Conservation (phyloP, 352 stramenopile species). For the Pythium phragmitis region DNA sequence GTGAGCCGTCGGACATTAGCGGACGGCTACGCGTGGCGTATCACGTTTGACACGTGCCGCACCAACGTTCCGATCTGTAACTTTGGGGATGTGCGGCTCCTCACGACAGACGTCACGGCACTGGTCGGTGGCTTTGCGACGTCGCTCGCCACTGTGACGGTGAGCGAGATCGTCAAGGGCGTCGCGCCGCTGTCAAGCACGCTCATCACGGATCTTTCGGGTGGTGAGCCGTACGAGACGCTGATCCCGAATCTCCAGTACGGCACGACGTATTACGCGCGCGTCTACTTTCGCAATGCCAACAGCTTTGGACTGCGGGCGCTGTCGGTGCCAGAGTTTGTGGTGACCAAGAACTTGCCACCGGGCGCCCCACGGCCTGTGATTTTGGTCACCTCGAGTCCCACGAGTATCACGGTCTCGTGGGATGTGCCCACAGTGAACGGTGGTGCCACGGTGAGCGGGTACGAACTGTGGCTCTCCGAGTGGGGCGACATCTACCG, state of each 20-base stretch:
- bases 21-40: constrained; percentile 87
- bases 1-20: constrained; percentile 56
- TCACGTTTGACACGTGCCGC: constrained; percentile 88
- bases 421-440: constrained; percentile 91
- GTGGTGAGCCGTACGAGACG: constrained; percentile 65
- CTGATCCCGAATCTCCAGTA: constrained; percentile 71
- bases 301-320: constrained; percentile 79
- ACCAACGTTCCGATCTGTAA: constrained; percentile 87
- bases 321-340: constrained; percentile 70
- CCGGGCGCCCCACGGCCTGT: constrained; percentile 86
- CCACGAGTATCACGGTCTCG: constrained; percentile 89
- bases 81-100: constrained; percentile 74
- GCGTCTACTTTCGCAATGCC: constrained; percentile 88
- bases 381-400: constrained; percentile 85
- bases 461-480: constrained; percentile 96
- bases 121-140: constrained; percentile 43
- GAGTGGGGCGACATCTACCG: constrained; percentile 89
- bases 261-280: constrained; percentile 89
- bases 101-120: constrained; percentile 45
- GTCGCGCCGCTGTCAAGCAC: constrained; percentile 39
- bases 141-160: constrained; percentile 40
- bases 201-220: constrained; percentile 77
- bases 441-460: constrained; percentile 89
- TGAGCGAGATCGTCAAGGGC: constrained; percentile 58
- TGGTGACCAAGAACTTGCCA: constrained; percentile 85